Evolutionary conservation across 129 eudicot species (phyloP).

Genomic region (Centaurea solstitialis): DNA sequence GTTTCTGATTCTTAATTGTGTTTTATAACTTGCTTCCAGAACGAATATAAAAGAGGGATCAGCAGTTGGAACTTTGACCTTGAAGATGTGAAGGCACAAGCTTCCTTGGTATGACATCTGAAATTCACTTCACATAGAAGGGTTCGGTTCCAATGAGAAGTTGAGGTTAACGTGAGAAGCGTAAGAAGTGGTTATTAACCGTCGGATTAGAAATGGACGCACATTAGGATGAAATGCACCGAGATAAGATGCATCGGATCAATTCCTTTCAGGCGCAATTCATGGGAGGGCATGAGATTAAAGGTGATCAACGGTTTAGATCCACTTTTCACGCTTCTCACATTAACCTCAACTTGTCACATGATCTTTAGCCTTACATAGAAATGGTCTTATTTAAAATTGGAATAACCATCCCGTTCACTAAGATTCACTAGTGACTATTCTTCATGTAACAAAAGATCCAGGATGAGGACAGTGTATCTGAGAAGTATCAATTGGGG

Average conservation of each 20-base stretch:
- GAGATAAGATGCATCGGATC: no score
- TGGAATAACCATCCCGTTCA: neutral
- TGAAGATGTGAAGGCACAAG: conserved; percentile 98
- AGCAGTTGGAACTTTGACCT: conserved; percentile 96
- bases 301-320: no score
- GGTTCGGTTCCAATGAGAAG: no score
- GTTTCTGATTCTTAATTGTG: conserved; percentile 2
- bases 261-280: no score
- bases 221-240: no score
- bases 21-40: conserved; percentile 49
- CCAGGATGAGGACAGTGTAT: conserved; percentile 65
- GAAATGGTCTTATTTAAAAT: neutral
- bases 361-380: neutral
- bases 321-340: no score
- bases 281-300: no score
- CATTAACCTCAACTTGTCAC: no score
- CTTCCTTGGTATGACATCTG: conserved; percentile 71
- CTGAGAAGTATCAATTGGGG: conserved; percentile 59
- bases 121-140: neutral
- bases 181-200: no score
- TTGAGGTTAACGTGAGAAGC: no score
- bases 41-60: conserved; percentile 97
- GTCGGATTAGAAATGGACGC: no score
- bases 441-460: conserved; percentile 48
- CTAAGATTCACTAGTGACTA: conserved; percentile 14